Evolutionary conservation across 2,329 filamentous ascomycete species (phyloP).

Genomic region (Mycosphaerella sp.): DNA sequence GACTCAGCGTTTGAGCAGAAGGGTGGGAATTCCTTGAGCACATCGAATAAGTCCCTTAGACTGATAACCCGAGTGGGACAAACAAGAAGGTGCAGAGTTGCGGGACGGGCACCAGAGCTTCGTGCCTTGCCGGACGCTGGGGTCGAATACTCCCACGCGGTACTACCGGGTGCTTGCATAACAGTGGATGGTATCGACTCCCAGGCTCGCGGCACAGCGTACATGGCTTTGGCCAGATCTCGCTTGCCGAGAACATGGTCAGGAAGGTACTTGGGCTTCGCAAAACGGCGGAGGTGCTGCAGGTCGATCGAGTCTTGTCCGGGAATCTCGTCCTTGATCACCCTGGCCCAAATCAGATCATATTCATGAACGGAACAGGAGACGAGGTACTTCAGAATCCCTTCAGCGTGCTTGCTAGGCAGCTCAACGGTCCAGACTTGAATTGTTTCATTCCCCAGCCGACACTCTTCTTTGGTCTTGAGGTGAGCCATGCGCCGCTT

Average conservation of each 20-base stretch:
- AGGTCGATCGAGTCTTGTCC: constrained; percentile 41
- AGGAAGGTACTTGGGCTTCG: constrained; percentile 48
- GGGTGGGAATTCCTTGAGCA: constrained; percentile 36
- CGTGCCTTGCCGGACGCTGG: constrained; percentile 49
- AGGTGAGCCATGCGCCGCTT: constrained; percentile 36
- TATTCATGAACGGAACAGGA: constrained; percentile 9
- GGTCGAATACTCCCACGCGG: constrained; percentile 50
- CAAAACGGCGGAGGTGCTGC: constrained; percentile 65
- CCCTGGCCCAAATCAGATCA: constrained; percentile 29
- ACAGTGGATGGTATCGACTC: constrained; percentile 26
- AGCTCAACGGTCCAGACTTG: constrained; percentile 65
- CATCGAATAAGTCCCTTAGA: constrained; percentile 46
- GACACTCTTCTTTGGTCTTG: constrained; percentile 46
- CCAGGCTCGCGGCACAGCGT: constrained; percentile 30
- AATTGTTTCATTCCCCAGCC: constrained; percentile 45
- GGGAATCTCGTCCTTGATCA: constrained; percentile 41
- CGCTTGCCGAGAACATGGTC: constrained; percentile 30
- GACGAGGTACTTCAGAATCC: constrained; percentile 57
- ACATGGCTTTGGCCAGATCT: constrained; percentile 31
- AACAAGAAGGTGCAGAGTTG: constrained; percentile 46
- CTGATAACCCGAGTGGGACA: constrained; percentile 48
- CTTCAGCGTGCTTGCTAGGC: constrained; percentile 64
- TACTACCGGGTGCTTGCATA: constrained; percentile 28
- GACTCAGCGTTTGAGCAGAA: constrained; percentile 35
- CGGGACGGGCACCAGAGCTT: constrained; percentile 36